phyloP scores from a whole-genome alignment of 148 eudicot genomes.

The Silene latifolia region DNA sequence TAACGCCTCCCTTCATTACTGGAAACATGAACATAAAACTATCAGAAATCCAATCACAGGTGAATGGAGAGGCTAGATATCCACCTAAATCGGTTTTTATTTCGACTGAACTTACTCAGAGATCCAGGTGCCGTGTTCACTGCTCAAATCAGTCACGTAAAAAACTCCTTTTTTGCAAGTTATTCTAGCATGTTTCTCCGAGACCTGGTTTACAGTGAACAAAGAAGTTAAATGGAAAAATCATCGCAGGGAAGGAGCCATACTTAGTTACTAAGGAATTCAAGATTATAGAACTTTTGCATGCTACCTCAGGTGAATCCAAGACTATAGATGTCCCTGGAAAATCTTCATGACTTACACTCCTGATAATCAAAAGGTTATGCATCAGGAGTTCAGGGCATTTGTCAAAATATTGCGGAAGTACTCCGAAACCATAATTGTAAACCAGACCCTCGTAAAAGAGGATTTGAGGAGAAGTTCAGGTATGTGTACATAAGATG shows the following conservation, averaged over 20 bases:
- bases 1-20: conserved; percentile 78
- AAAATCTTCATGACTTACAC: conserved; percentile 38
- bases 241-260: neutral
- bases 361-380: conserved; percentile 37
- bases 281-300: neutral
- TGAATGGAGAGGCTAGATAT: too few species aligned
- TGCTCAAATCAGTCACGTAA: conserved; percentile 66
- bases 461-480: neutral
- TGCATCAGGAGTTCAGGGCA: neutral
- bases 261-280: neutral
- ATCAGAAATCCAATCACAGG: conserved; percentile 3
- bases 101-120: conserved; percentile 52
- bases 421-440: neutral
- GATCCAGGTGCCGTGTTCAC: conserved; percentile 84
- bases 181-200: conserved; percentile 65
- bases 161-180: conserved; percentile 65
- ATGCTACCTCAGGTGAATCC: conserved; percentile 58
- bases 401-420: neutral
- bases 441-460: neutral
- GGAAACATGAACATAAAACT: conserved; percentile 16
- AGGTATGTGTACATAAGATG: neutral
- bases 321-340: conserved; percentile 48
- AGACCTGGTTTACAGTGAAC: conserved; percentile 44
- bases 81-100: neutral
- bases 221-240: neutral